A percentile compares a stretch with the other conserved stretches of the same genome.
phyloP scores from a whole-genome alignment of 805 yeast genomes.

The Yarrowia osloensis region DNA sequence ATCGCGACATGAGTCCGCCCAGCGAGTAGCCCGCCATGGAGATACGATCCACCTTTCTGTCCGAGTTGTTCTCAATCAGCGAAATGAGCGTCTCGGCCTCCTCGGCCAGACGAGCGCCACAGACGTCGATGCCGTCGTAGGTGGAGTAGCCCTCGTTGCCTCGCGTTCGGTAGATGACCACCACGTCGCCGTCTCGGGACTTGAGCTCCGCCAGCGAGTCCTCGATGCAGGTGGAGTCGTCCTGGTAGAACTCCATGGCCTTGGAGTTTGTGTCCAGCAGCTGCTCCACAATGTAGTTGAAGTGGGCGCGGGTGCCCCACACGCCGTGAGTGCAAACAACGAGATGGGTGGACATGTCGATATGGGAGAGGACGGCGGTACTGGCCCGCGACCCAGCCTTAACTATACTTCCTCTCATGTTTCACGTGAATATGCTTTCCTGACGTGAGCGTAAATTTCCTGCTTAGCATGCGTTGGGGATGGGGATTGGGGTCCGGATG shows the following conservation, averaged over 20 bases:
- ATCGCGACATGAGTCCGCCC: constrained; percentile 84
- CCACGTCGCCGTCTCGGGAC: constrained; percentile 38
- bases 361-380: constrained; percentile 2
- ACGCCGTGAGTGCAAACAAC: constrained; percentile 67
- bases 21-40: constrained; percentile 85
- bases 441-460: constrained; percentile 25
- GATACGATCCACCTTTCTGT: constrained; percentile 56
- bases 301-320: constrained; percentile 77
- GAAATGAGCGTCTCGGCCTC: constrained; percentile 56
- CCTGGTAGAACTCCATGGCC: constrained; percentile 28
- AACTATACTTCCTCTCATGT: constrained; percentile 28
- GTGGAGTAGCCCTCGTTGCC: constrained; percentile 74
- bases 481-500: constrained; percentile 24
- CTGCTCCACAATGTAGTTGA: constrained; percentile 59
- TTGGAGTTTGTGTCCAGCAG: constrained; percentile 36
- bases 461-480: constrained; percentile 25
- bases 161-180: constrained; percentile 54
- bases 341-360: constrained; percentile 49
- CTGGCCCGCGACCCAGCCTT: constrained; percentile 9
- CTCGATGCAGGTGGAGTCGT: constrained; percentile 16
- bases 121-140: constrained; percentile 83
- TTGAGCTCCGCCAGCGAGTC: constrained; percentile 33
- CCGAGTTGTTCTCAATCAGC: constrained; percentile 30
- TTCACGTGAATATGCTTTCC: constrained; percentile 25
- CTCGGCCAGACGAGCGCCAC: constrained; percentile 71